Conservation (phyloP, 2,329 filamentous ascomycete species). For the Epichloe brachyelytri region DNA sequence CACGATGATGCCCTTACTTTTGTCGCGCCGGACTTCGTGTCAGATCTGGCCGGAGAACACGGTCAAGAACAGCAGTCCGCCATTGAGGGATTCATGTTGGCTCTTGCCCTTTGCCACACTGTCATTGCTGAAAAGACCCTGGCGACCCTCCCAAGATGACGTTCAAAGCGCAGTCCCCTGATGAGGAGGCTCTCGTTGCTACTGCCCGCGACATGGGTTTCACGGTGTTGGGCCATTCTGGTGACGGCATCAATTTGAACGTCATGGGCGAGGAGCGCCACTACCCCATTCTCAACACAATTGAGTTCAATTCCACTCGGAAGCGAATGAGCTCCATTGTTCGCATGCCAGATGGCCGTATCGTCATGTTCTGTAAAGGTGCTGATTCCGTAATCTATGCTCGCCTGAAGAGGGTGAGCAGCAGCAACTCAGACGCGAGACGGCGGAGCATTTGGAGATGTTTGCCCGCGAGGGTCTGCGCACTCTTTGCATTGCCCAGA, state of each 20-base stretch:
- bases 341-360: constrained; percentile 80
- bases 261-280: constrained; percentile 73
- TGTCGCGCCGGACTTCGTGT: constrained; percentile 77
- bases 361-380: constrained; percentile 91
- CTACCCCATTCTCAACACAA: constrained; percentile 81
- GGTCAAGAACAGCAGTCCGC: constrained; percentile 64
- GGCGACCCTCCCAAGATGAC: constrained; percentile 85
- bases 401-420: constrained; percentile 78
- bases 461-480: constrained; percentile 91
- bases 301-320: constrained; percentile 93
- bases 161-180: constrained; percentile 95
- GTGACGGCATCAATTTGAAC: constrained; percentile 74
- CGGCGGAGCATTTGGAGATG: constrained; percentile 90
- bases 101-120: constrained; percentile 88
- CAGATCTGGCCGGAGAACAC: constrained; percentile 66
- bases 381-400: constrained; percentile 97
- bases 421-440: constrained; percentile 65
- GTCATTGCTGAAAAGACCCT: constrained; percentile 80
- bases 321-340: constrained; percentile 98
- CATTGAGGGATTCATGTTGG: constrained; percentile 86
- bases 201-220: constrained; percentile 94
- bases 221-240: constrained; percentile 69
- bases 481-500: constrained; percentile 86
- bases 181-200: constrained; percentile 86
- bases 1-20: constrained; percentile 86